Base-by-base conservation (phyloP, 495 filamentous ascomycete species). In the Bacidia rubella region DNA sequence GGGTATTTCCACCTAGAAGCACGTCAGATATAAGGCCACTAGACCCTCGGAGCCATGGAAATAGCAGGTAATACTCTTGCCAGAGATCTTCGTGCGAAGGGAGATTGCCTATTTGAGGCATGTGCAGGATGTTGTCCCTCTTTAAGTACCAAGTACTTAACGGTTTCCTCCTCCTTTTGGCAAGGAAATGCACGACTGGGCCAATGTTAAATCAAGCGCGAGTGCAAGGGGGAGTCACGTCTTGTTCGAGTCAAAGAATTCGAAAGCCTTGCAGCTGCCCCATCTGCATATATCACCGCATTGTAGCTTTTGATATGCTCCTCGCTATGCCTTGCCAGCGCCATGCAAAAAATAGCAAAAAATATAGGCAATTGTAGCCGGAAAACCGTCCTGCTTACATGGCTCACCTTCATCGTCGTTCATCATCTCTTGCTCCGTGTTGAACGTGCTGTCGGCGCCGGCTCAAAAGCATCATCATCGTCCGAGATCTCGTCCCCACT, bases 391-490 rank as follows among this genome's bases (percentile, higher is more conserved):
- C 0, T 22, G 11, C 25, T 29, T 32, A 1, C 2, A 10, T 35
- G 15, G 0, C 44, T 35, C 25, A 49, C 47, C 22, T 35, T 20
- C 29, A 9, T 19, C 2, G 25, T 1, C 47, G 22, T n/a, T 17
- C 21, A 24, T 52, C 32, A 63, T 25, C 59, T 40, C 39, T 55
- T 57, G 29, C 54, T 57, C 41, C 56, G 52, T 17, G 52, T 49
- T 17, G 53, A 29, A 23, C 60, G 58, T 41, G 63, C 57, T 21
- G 58, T 45, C 26, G 70, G 63, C 48, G 72, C 66, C 23, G 74
- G 71, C 65, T 92, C 87, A 68, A 93, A 92, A 1, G 84, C 87
- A 70, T 95, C 88, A 52, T 85, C 77, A 25, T 79, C 78, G 38
- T 83, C 82, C 1, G 77, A 81, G 3, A 87, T 86, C 53, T 84